Percentiles rank a stretch among this genome's conserved stretches.
Conservation (phyloP, 495 filamentous ascomycete species). For the Aspergillus leporis region DNA sequence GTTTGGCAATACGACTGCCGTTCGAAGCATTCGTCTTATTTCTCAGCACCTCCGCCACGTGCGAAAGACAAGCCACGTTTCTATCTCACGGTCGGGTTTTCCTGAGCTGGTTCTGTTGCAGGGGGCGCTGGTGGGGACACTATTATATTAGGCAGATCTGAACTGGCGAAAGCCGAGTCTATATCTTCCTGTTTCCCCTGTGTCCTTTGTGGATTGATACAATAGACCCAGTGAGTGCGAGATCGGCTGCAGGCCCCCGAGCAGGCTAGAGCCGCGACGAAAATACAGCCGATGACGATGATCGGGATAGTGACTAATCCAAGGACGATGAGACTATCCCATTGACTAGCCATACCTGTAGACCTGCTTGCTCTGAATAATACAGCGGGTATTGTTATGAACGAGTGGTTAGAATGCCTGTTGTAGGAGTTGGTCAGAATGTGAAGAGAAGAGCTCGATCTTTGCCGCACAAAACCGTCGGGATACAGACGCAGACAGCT, state of each 20-base stretch:
- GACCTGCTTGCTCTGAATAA: slow-evolving; percentile 26
- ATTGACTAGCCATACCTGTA: slow-evolving; percentile 31
- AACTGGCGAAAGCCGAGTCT: background rate
- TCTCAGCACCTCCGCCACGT: background rate
- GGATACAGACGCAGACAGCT: background rate
- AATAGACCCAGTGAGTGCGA: slow-evolving; percentile 10
- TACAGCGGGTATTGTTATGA: slow-evolving; percentile 12
- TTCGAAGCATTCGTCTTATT: background rate
- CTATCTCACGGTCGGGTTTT: background rate
- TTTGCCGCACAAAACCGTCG: background rate
- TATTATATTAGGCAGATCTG: background rate
- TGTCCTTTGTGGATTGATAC: slow-evolving; percentile 2
- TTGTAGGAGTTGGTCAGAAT: background rate
- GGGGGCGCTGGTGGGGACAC: background rate
- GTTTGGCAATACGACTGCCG: background rate
- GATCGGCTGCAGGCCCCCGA: slow-evolving; percentile 38
- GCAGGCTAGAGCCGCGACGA: slow-evolving; percentile 48
- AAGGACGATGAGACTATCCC: slow-evolving; percentile 42
- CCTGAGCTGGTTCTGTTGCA: background rate
- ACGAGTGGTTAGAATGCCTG: slow-evolving; percentile 2
- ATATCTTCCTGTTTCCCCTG: background rate
- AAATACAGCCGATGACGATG: slow-evolving; percentile 43
- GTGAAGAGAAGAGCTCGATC: background rate
- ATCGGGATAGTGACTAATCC: slow-evolving; percentile 59
- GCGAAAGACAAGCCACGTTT: background rate